Evolutionary conservation across 345 rosid genomes (phyloP), one percentile per base, ranked within the genome.

Genomic region (Clarkia xantiana): DNA sequence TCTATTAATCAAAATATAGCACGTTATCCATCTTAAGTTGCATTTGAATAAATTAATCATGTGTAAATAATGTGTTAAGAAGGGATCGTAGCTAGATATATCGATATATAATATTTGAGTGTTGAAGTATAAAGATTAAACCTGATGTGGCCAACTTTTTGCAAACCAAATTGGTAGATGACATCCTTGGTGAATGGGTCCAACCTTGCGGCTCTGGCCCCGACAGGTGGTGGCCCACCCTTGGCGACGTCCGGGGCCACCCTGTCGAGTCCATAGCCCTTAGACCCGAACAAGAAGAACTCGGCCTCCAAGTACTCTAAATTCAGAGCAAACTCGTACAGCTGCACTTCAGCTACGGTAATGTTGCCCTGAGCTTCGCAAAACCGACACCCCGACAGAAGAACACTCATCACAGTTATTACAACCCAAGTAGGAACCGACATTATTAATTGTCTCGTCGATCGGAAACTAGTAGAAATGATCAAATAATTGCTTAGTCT

Each of bases 81-180:
- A 2, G 2, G 5, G 5, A 22, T 5, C 25, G 25, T 2, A 22
- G 2, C 2, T 22, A 22, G 2, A 22, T 5, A 2, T 22, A 5
- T 2, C 2, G 25, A 22, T 2, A 2, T 16, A 42, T 12, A 22
- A n/a, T n/a, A n/a, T n/a, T n/a, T n/a, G n/a, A n/a, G n/a, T n/a
- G n/a, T n/a, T n/a, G n/a, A n/a, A n/a, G n/a, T n/a, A 29, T 20
- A 39, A 2, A 3, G 11, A 25, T 7, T 14, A 23, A 38, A 82
- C 94, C 83, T 86, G 67, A 86, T 49, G 66, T 91, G 96, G 19
- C 94, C 98, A 42, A 91, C 89, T 71, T 91, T 90, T 75, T 86
- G 96, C 75, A 70, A 68, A 18, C 81, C 96, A 63, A 91, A 91
- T 45, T 91, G 98, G 52, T 57, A 44, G 66, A 91, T 62, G 39